Percentiles rank a stretch among this genome's conserved stretches.
These are phyloP conservation scores for Lipomyces spencermartinsiae DNA, from an alignment of 805 yeast species.

Conservation along the genomic window DNA sequence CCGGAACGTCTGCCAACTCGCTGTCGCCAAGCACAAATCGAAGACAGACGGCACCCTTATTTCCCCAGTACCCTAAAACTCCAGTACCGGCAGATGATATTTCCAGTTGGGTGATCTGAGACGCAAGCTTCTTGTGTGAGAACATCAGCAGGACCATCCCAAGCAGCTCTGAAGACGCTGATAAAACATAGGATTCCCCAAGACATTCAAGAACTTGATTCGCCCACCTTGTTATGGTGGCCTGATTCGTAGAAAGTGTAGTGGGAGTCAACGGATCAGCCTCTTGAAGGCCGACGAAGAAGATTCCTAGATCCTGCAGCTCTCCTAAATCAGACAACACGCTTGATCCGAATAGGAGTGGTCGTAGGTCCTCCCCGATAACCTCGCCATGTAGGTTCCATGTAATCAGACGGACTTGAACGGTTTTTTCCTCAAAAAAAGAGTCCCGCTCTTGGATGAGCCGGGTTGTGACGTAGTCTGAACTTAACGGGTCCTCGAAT, in stretches of 20 bases:
- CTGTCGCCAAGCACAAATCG: constrained; percentile 52
- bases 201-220: constrained; percentile 40
- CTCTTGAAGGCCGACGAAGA: constrained; percentile 58
- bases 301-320: constrained; percentile 41
- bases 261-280: constrained; percentile 56
- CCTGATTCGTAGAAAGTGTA: constrained; percentile 46
- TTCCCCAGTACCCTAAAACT: constrained; percentile 62
- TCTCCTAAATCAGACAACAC: constrained; percentile 15
- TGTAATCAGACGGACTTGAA: constrained; percentile 41
- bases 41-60: constrained; percentile 63
- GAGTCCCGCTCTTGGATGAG: constrained; percentile 30
- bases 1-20: constrained; percentile 39
- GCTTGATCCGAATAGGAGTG: constrained; percentile 38
- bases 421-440: constrained; percentile 33
- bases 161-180: constrained; percentile 56
- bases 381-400: constrained; percentile 46
- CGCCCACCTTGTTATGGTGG: constrained; percentile 42
- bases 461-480: constrained; percentile 33
- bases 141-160: constrained; percentile 59
- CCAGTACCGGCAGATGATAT: constrained; percentile 62
- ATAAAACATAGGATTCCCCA: constrained; percentile 45
- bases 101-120: constrained; percentile 51
- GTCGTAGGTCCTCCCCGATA: constrained; percentile 36
- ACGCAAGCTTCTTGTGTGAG: constrained; percentile 45
- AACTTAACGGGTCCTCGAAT: constrained; percentile 28